These are phyloP conservation scores for Triticum dicoccoides DNA, from an alignment of 176 grass and related monocot species.

Conservation along the genomic window DNA sequence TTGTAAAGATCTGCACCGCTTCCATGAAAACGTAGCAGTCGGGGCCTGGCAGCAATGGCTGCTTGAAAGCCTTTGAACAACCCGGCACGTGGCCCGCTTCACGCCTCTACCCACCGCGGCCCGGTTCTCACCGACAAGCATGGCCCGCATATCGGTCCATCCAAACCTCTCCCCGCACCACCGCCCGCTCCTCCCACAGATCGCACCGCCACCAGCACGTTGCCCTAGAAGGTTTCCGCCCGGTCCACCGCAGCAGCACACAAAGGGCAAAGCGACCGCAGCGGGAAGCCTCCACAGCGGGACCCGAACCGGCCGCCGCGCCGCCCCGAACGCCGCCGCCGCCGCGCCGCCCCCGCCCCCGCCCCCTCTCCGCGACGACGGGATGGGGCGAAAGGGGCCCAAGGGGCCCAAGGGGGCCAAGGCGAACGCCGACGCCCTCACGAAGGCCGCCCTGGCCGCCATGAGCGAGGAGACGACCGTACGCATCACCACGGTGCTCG, in stretches of 20 bases:
- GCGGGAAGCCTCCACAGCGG: neutral
- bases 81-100: slow-evolving; percentile 1
- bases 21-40: too few relatives aligned
- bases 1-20: too few relatives aligned
- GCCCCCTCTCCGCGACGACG: neutral
- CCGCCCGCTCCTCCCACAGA: neutral
- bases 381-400: slow-evolving; percentile 38
- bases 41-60: too few relatives aligned
- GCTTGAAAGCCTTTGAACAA: neutral
- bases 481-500: slow-evolving; percentile 39
- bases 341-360: neutral
- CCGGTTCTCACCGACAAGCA: neutral
- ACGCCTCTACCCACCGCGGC: neutral
- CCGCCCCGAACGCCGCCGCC: slow-evolving; percentile 1
- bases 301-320: neutral
- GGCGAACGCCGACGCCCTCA: neutral
- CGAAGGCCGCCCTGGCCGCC: neutral
- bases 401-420: neutral
- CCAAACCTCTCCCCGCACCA: neutral
- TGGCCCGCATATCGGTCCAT: slow-evolving; percentile 14
- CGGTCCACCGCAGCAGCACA: slow-evolving; percentile 14
- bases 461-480: slow-evolving; percentile 44
- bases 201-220: neutral
- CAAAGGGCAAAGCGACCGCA: neutral
- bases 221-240: slow-evolving; percentile 44